Conservation (phyloP, 148 eudicot genomes). For the Rhododendron williamsianum region DNA sequence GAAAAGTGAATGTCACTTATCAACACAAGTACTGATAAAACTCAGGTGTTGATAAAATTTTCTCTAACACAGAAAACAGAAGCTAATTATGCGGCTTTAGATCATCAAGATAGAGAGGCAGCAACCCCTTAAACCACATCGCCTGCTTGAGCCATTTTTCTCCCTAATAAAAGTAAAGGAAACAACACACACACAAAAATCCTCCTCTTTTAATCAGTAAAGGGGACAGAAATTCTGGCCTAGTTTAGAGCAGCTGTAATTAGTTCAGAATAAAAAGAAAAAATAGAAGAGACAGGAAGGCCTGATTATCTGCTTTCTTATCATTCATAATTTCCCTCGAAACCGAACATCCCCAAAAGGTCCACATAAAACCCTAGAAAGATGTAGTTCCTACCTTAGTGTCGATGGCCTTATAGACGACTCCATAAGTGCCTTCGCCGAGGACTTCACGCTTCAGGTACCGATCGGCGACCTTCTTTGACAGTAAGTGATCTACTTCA, state of each 20-base stretch:
- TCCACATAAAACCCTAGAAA: constrained; percentile 2
- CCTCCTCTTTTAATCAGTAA: neutral
- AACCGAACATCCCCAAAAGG: neutral
- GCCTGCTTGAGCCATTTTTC: neutral
- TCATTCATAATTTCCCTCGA: neutral
- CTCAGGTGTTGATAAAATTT: constrained; percentile 1
- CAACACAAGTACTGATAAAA: neutral
- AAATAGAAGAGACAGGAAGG: neutral
- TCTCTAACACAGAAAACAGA: neutral
- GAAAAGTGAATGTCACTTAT: neutral
- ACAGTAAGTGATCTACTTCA: constrained; percentile 31
- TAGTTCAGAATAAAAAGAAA: neutral
- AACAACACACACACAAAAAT: neutral
- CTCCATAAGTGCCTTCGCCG: constrained; percentile 97
- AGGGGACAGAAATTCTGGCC: too few species aligned
- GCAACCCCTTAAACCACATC: neutral
- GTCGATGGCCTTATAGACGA: constrained; percentile 90
- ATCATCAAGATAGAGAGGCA: neutral
- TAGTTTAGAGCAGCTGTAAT: neutral
- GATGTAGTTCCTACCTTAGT: constrained; percentile 50
- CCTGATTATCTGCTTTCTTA: neutral
- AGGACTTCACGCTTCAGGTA: constrained; percentile 83
- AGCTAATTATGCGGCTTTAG: neutral
- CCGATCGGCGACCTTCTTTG: constrained; percentile 83
- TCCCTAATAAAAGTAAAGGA: neutral